Base-by-base conservation (phyloP, 208 protist genomes). In the Crithidia expoeki region DNA sequence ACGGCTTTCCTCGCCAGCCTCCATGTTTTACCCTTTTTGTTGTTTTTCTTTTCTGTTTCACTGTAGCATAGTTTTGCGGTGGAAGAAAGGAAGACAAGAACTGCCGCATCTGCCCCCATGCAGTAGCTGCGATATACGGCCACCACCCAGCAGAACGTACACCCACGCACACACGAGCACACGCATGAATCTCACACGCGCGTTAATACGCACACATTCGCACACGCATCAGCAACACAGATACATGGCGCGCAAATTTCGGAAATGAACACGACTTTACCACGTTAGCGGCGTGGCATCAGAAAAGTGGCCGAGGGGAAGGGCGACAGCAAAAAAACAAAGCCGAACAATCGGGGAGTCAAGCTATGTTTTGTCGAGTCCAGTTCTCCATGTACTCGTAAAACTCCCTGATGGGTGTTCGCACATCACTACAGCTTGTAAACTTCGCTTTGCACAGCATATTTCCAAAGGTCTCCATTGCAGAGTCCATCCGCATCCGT, bases 401-500 rank as follows among this genome's bases (percentile, higher is more conserved):
- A 46, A 76, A 83, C 19, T 66, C 40, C 32, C 58, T 23, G 50
- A 84, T 68, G 27, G 81, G 81, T n/a, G 71, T 70, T 27, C 81
- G 62, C 28, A 87, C 47, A 33, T 87, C 81, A 21, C 76, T 76
- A 12, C 69, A 59, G n/a, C 66, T 44, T 2, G 70, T 53, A 46
- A 87, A 87, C 7, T 52, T 47, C 10, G 58, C 53, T 9, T 70
- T 64, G 34, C 78, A 80, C 42, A 87, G 66, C 53, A 87, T 67
- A n/a, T 68, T 50, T 17, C 27, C 72, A 74, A 73, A 77, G 27
- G 66, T 77, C 51, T 83, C 38, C 33, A 89, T 50, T 21, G 55
- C 60, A 32, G 78, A 64, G 28, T 73, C 65, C 12, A 68, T 65
- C 9, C 46, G 50, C 56, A 79, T 71, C 14, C 85, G 72, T 14